Percentiles rank a stretch among this genome's conserved stretches.
These are phyloP conservation scores for Pleurotus tuoliensis DNA, from an alignment of 768 basidiomycete genomes.

Conservation along the genomic window DNA sequence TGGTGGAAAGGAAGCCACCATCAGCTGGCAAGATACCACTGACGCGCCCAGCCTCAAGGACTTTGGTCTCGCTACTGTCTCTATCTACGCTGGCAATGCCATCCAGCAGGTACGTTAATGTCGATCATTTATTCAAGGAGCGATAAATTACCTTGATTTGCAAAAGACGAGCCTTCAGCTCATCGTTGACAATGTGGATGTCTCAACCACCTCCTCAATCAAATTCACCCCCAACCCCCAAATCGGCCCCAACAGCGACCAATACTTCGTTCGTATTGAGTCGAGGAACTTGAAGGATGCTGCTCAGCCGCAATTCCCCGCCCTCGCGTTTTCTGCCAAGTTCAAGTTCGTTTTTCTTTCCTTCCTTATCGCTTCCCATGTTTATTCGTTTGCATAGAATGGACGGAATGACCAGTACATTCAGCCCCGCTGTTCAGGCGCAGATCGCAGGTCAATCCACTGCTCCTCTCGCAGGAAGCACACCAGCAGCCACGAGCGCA, in stretches of 20 bases:
- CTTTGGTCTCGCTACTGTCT: constrained; percentile 50
- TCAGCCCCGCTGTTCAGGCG: constrained; percentile 49
- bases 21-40: constrained; percentile 61
- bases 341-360: constrained; percentile 55
- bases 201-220: constrained; percentile 41
- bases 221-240: constrained; percentile 46
- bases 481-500: constrained; percentile 23
- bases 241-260: constrained; percentile 49
- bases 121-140: background rate
- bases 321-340: constrained; percentile 73
- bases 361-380: background rate
- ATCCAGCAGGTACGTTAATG: constrained; percentile 48
- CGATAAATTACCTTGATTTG: background rate
- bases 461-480: constrained; percentile 45
- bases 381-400: constrained; percentile 35
- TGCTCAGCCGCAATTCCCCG: constrained; percentile 47
- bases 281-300: constrained; percentile 54
- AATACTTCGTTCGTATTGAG: constrained; percentile 79
- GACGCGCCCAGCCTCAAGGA: constrained; percentile 39
- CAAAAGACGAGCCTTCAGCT: constrained; percentile 52
- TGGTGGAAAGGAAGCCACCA: constrained; percentile 44
- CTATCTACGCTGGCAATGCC: constrained; percentile 62
- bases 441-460: constrained; percentile 62
- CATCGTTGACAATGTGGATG: constrained; percentile 45
- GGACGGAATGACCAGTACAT: constrained; percentile 66